Evolutionary conservation across 1,139 yeast species (phyloP), one percentile per base, ranked within the genome.

Genomic region (Blastobotrys ciferrii): DNA sequence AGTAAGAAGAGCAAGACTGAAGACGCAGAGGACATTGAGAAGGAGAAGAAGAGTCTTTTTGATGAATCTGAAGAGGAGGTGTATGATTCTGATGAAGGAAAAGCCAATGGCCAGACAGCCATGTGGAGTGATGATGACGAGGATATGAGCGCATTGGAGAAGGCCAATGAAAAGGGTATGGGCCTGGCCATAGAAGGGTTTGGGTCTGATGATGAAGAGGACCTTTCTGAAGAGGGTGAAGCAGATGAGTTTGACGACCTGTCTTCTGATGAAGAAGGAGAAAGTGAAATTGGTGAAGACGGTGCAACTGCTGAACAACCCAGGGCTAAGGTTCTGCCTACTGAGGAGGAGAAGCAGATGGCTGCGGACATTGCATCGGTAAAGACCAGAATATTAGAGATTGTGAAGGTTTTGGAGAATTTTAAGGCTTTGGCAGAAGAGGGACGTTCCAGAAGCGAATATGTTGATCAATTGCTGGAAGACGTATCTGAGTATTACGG

Each of bases 401-500:
- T 94, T 53, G 94, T 89, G 46, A 91, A 91, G 68, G 97, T 92
- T n/a, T 77, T 94, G 60, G 98, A 91, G 66, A 88, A 92, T 69
- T 89, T 91, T 71, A 84, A 84, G 63, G 84, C 76, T 43, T 68
- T 89, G 60, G 87, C 92, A 14, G 96, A 89, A 65, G 92, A 82
- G 63, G 96, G 95, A 11, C 81, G 80, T 65, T 83, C 94, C 37
- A 81, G 98, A 71, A 72, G 84, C 25, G 95, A 89, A 54, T 89
- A 92, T 64, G 74, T 80, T 44, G 81, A 80, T 46, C 83, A 95
- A 68, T 75, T 92, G 53, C 69, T 89, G 25, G 77, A 78, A 58
- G 99, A 94, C 69, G 87, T 94, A 47, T 83, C 94, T 67, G 87
- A 84, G 62, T 94, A 94, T 72, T 94, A 91, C 64, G 98, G 98